A percentile compares a stretch with the other conserved stretches of the same genome.
Evolutionary conservation across 2,329 filamentous ascomycete species (phyloP).

Genomic region (Phialophora tarda): DNA sequence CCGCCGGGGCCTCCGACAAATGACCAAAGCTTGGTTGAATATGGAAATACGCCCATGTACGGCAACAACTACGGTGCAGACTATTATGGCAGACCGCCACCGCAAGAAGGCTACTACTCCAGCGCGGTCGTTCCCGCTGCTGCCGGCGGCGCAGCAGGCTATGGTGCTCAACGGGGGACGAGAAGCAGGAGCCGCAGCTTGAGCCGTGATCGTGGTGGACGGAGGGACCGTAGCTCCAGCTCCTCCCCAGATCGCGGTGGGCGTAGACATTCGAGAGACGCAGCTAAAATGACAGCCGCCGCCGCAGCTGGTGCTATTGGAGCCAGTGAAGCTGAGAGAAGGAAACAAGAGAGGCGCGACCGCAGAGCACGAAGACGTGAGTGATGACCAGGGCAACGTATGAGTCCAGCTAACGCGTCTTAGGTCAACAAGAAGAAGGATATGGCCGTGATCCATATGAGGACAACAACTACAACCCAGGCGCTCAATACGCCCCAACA

Average conservation of each 20-base stretch:
- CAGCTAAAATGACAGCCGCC: conserved; percentile 62
- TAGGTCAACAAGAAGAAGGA: conserved; percentile 34
- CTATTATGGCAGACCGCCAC: conserved; percentile 53
- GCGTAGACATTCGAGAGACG: conserved; percentile 46
- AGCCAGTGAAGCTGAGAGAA: conserved; percentile 63
- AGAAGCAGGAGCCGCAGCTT: conserved; percentile 57
- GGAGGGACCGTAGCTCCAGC: conserved; percentile 43
- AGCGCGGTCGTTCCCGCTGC: conserved; percentile 51
- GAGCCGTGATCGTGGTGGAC: conserved; percentile 46
- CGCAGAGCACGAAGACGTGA: conserved; percentile 49
- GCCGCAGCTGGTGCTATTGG: conserved; percentile 63
- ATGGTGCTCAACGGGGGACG: conserved; percentile 42
- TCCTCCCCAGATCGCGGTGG: conserved; percentile 46
- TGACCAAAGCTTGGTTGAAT: conserved; percentile 65
- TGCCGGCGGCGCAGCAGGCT: conserved; percentile 41
- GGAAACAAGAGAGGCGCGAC: conserved; percentile 61
- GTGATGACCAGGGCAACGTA: conserved; percentile 18
- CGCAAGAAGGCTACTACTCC: conserved; percentile 47
- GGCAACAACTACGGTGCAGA: conserved; percentile 57
- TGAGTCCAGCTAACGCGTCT: conserved; percentile 16
- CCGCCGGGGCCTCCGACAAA: conserved; percentile 52
- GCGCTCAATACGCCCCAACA: conserved; percentile 47
- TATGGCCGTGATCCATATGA: conserved; percentile 47
- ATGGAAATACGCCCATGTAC: conserved; percentile 67
- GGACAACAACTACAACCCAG: conserved; percentile 48